phyloP scores from a whole-genome alignment of 2,329 filamentous ascomycete species.

The Hawksworthiomyces lignivorus region DNA sequence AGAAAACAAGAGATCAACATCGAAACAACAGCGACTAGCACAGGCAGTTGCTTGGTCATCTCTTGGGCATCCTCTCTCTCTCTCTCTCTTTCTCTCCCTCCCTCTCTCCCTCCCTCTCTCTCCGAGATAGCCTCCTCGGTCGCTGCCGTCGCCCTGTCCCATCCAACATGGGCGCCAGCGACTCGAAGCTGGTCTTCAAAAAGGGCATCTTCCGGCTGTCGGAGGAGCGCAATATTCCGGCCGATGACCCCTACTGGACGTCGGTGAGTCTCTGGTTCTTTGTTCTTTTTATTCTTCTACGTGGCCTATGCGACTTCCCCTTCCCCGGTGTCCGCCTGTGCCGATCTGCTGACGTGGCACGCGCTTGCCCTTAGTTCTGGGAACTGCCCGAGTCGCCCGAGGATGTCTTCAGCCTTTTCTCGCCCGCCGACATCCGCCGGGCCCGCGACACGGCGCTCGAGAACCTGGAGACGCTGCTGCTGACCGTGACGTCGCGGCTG shows the following conservation, averaged over 20 bases:
- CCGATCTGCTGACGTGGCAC: conserved; percentile 7
- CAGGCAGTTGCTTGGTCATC: too few species aligned
- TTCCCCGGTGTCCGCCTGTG: too few species aligned
- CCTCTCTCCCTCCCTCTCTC: not conserved
- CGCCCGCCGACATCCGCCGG: conserved; percentile 77
- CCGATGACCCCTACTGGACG: conserved; percentile 88
- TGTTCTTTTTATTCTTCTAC: not conserved
- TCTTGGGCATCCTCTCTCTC: too few species aligned
- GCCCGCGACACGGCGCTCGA: conserved; percentile 77
- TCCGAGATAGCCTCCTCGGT: not conserved
- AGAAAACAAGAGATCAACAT: too few species aligned
- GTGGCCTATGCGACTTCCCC: too few species aligned
- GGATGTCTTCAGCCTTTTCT: conserved; percentile 95
- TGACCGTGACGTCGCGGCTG: conserved; percentile 75
- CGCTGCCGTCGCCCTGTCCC: not conserved
- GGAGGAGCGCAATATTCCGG: conserved; percentile 80
- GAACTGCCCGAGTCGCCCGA: conserved; percentile 91
- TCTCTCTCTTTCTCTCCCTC: too few species aligned
- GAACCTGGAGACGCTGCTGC: conserved; percentile 83
- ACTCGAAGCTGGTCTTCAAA: conserved; percentile 98
- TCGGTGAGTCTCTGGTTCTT: conserved; percentile 50
- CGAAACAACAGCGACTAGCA: too few species aligned
- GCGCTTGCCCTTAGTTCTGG: conserved; percentile 93
- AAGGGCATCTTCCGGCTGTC: conserved; percentile 94
- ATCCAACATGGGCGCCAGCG: conserved; percentile 80